A percentile compares a stretch with the other conserved stretches of the same genome.
Evolutionary conservation across 2,329 filamentous ascomycete genomes (phyloP).

Genomic region (Mollisiaceae sp.): DNA sequence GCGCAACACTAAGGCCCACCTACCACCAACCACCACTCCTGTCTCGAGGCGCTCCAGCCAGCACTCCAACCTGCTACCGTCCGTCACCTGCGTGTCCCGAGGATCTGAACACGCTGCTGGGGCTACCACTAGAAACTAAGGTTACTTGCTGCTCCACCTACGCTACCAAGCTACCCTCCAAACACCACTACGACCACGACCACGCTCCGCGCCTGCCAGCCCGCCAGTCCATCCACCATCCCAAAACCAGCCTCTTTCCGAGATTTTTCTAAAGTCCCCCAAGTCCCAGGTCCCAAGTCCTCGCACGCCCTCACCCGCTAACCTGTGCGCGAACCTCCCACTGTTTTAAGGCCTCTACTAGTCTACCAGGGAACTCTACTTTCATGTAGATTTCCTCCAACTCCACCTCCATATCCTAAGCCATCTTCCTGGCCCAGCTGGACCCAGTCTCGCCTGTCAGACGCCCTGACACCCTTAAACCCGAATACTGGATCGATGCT

Average conservation of each 20-base stretch:
- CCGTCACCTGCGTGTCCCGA: not conserved
- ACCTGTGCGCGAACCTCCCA: not conserved
- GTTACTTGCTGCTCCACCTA: too few relatives aligned
- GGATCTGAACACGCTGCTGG: not conserved
- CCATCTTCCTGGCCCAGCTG: slow-evolving; percentile 10
- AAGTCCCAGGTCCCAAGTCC: not conserved
- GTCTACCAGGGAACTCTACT: not conserved
- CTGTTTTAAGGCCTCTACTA: not conserved
- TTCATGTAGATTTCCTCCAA: not conserved
- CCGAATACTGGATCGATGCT: slow-evolving; percentile 7
- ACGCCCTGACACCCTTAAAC: slow-evolving; percentile 8
- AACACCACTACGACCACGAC: not conserved
- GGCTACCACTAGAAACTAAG: too few relatives aligned
- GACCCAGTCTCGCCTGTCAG: slow-evolving; percentile 15
- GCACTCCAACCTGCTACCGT: too few relatives aligned
- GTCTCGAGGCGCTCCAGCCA: too few relatives aligned
- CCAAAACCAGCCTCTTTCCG: slow-evolving; percentile 4
- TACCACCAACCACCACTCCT: too few relatives aligned
- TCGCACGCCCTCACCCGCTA: not conserved
- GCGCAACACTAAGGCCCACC: not conserved
- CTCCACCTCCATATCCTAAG: not conserved
- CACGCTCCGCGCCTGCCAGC: not conserved
- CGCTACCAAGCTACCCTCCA: not conserved
- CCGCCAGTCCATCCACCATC: not conserved
- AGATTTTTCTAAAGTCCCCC: not conserved